Percentiles rank a stretch among this genome's conserved stretches.
Evolutionary conservation across 768 basidiomycete species (phyloP).

Genomic region (Myochromella boudieri): DNA sequence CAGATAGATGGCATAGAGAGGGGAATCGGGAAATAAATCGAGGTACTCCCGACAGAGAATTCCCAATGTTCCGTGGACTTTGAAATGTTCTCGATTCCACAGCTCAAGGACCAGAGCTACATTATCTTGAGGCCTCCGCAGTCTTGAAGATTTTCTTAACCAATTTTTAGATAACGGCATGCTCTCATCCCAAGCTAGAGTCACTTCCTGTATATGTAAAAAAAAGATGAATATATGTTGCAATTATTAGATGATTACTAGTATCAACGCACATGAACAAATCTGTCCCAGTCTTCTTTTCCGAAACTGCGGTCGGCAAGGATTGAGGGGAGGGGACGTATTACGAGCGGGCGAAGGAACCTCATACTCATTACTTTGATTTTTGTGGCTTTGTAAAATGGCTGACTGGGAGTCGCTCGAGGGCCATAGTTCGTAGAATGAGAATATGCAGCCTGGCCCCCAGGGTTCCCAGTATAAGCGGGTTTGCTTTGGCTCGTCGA

Average conservation of each 20-base stretch:
- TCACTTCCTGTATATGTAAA: neutral
- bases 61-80: neutral
- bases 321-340: slow-evolving; percentile 11
- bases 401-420: neutral
- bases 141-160: neutral
- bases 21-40: neutral
- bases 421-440: neutral
- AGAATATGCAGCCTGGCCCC: too few species aligned
- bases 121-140: neutral
- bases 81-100: neutral
- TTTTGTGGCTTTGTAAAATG: neutral
- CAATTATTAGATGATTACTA: too few species aligned
- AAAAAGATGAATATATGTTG: too few species aligned
- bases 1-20: neutral
- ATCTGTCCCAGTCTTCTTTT: slow-evolving; percentile 16
- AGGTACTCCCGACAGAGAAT: neutral
- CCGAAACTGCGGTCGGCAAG: slow-evolving; percentile 10
- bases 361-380: slow-evolving; percentile 20
- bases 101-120: neutral
- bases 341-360: too few species aligned
- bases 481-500: too few species aligned
- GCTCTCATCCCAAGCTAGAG: neutral
- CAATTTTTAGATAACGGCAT: neutral
- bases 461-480: too few species aligned
- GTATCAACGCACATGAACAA: slow-evolving; percentile 20